A percentile compares a stretch with the other conserved stretches of the same genome.
These are phyloP conservation scores for Calophaca sinica DNA, from an alignment of 306 rosid genomes.

Conservation along the genomic window DNA sequence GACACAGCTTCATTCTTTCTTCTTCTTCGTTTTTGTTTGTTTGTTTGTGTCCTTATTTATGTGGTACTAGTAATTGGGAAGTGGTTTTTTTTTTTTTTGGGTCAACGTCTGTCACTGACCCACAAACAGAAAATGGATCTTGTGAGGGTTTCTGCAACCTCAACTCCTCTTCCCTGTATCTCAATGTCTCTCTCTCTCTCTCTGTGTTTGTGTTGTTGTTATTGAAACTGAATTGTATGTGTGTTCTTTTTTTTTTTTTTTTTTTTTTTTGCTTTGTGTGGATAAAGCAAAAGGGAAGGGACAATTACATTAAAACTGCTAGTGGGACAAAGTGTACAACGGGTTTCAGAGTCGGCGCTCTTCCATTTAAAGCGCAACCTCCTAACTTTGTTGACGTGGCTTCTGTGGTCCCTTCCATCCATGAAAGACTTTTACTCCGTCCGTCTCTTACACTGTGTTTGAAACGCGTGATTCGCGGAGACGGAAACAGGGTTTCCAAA, in stretches of 20 bases:
- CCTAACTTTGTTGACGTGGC: slow-evolving; percentile 25
- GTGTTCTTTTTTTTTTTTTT: not conserved
- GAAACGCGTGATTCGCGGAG: no score
- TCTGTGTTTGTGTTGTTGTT: not conserved
- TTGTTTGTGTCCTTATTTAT: not conserved
- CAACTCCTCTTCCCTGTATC: not conserved
- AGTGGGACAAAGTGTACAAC: not conserved
- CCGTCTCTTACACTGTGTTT: no score
- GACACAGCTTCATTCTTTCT: slow-evolving; percentile 9
- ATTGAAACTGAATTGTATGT: not conserved
- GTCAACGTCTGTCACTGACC: slow-evolving; percentile 35
- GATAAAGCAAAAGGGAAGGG: slow-evolving; percentile 8
- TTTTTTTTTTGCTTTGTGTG: not conserved
- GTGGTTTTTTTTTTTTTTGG: not conserved
- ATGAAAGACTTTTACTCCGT: no score
- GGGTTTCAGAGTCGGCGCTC: slow-evolving; percentile 38
- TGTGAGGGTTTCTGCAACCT: not conserved
- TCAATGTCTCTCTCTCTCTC: not conserved
- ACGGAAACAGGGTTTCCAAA: no score
- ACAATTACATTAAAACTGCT: not conserved
- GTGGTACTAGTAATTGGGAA: not conserved
- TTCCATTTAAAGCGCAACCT: slow-evolving; percentile 43
- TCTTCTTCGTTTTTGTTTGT: not conserved
- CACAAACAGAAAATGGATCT: slow-evolving; percentile 19
- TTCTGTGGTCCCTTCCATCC: not conserved